phyloP scores from a whole-genome alignment of 192 early-diverging fungal species.

The Mortierella hygrophila region DNA sequence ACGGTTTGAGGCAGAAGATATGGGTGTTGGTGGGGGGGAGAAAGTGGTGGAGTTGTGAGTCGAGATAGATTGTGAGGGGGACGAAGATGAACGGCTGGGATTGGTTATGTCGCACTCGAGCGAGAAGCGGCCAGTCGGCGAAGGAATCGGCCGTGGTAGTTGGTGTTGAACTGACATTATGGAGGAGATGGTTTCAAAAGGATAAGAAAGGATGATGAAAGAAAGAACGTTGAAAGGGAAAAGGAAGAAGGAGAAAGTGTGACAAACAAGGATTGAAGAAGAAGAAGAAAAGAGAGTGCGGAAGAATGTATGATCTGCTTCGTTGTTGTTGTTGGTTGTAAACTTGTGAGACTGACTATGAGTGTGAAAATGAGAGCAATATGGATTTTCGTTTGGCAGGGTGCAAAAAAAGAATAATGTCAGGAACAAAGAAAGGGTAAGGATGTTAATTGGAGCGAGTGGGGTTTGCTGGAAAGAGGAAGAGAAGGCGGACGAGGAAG shows the following conservation, averaged over 20 bases:
- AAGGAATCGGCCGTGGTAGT: conserved; percentile 11
- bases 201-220: not conserved
- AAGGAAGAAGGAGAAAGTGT: not conserved
- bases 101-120: conserved; percentile 19
- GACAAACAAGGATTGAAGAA: not conserved
- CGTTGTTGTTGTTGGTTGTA: too few relatives aligned
- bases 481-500: not conserved
- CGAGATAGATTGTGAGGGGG: not conserved
- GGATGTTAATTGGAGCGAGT: not conserved
- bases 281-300: not conserved
- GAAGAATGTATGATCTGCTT: not conserved
- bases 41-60: not conserved
- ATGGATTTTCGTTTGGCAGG: too few relatives aligned
- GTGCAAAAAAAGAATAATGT: conserved; percentile 10
- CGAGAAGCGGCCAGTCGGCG: conserved; percentile 16
- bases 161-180: not conserved
- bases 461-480: not conserved
- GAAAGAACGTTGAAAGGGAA: not conserved
- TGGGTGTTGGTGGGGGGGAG: too few relatives aligned
- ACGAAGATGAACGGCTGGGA: not conserved
- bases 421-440: not conserved
- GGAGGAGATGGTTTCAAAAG: not conserved
- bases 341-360: too few relatives aligned
- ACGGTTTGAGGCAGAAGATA: too few relatives aligned
- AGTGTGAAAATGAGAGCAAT: too few relatives aligned